These are phyloP conservation scores for Xylona heveae DNA, from an alignment of 495 filamentous ascomycete species.

Conservation along the genomic window DNA sequence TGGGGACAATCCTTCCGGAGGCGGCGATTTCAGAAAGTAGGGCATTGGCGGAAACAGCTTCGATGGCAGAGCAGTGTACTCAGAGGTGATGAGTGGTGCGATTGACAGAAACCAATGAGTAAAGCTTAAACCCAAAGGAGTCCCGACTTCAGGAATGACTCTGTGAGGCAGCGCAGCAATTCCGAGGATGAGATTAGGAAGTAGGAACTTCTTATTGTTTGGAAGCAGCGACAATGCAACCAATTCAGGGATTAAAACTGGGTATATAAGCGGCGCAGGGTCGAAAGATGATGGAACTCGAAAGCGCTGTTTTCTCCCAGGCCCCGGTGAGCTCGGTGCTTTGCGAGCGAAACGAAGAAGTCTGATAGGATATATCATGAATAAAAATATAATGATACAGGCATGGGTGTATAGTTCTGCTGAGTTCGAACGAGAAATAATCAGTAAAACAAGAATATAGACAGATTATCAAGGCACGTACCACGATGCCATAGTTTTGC, in stretches of 20 bases:
- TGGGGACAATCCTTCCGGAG: conserved; percentile 18
- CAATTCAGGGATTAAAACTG: conserved; percentile 49
- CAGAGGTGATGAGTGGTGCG: conserved; percentile 32
- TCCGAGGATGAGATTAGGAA: conserved; percentile 64
- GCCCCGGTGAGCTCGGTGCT: neutral
- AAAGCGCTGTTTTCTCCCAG: conserved; percentile 19
- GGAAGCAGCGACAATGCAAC: conserved; percentile 58
- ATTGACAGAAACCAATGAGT: conserved; percentile 56
- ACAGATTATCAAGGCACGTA: neutral
- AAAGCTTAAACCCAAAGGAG: conserved; percentile 27
- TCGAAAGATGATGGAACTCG: conserved; percentile 58
- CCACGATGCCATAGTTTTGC: neutral
- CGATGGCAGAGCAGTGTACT: conserved; percentile 15
- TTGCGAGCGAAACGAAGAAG: conserved; percentile 11
- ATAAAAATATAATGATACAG: conserved; percentile 13
- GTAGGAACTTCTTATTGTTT: conserved; percentile 28
- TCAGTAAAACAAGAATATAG: neutral
- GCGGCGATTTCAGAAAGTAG: conserved; percentile 10
- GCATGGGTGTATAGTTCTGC: conserved; percentile 27
- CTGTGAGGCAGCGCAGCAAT: conserved; percentile 55
- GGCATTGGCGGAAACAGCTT: conserved; percentile 14
- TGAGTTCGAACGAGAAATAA: conserved; percentile 2
- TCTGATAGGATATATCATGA: conserved; percentile 24
- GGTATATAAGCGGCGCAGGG: conserved; percentile 80
- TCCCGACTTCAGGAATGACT: conserved; percentile 39